Conservation (phyloP, 1,284 basidiomycete genomes). For the Ustilago shanxiensis region DNA sequence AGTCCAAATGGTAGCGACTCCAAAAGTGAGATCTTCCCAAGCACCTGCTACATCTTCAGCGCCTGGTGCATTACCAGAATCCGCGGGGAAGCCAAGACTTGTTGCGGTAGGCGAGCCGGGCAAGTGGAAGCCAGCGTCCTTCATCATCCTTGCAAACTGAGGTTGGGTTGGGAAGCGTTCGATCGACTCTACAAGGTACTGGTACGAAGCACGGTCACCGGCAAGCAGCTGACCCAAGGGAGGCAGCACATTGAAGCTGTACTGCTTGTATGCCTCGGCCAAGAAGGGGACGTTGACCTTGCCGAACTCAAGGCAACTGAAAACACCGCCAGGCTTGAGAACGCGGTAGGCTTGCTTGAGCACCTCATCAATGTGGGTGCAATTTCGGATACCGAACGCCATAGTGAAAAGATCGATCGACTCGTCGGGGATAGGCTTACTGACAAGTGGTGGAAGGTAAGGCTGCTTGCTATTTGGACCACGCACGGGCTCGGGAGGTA, state of each 20-base stretch:
- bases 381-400: constrained; percentile 98
- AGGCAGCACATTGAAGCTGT: constrained; percentile 96
- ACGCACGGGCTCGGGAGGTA: constrained; percentile 42
- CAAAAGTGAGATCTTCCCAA: constrained; percentile 68
- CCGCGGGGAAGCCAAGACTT: constrained; percentile 58
- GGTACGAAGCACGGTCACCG: constrained; percentile 91
- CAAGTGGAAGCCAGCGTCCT: constrained; percentile 71
- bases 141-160: constrained; percentile 86
- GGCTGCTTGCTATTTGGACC: constrained; percentile 58
- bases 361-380: constrained; percentile 90
- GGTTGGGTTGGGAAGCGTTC: constrained; percentile 91
- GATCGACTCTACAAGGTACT: constrained; percentile 96
- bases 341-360: constrained; percentile 92
- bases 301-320: constrained; percentile 97
- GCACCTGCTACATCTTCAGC: constrained; percentile 57
- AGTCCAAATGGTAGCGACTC: constrained; percentile 68
- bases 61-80: constrained; percentile 32
- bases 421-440: constrained; percentile 71
- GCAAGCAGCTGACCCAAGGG: constrained; percentile 94
- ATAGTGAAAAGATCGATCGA: constrained; percentile 97
- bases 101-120: constrained; percentile 61
- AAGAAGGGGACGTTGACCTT: constrained; percentile 90
- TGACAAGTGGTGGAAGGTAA: constrained; percentile 60
- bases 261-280: constrained; percentile 89
- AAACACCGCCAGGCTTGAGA: constrained; percentile 94